Percentiles rank a stretch among this genome's conserved stretches.
phyloP scores from a whole-genome alignment of 1,284 basidiomycete species.

The Ceratorhiza oryzae-sativae region DNA sequence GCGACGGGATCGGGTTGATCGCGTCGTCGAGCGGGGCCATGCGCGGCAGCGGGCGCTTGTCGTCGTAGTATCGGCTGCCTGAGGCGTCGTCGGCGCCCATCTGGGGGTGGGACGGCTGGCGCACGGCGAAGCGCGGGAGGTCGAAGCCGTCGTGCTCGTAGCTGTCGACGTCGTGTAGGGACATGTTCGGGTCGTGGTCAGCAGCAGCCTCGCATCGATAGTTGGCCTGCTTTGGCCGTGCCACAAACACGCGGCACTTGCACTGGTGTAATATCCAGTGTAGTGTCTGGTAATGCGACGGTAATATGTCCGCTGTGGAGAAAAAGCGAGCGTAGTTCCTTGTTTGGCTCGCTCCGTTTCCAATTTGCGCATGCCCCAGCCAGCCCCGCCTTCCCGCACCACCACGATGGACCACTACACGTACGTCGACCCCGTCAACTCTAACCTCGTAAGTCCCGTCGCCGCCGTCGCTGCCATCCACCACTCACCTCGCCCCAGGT shows the following conservation, averaged over 20 bases:
- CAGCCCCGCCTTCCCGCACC: neutral
- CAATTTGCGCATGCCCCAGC: neutral
- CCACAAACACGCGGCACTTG: neutral
- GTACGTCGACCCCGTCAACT: conserved; percentile 48
- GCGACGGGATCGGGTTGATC: conserved; percentile 36
- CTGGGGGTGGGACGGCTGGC: conserved; percentile 31
- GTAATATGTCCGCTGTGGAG: too few species aligned
- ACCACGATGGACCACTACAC: conserved; percentile 31
- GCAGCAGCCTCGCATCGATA: neutral
- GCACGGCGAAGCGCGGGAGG: conserved; percentile 63
- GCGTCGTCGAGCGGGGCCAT: conserved; percentile 47
- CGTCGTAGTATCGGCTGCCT: conserved; percentile 57
- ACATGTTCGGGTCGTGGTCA: conserved; percentile 15
- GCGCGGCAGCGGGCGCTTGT: conserved; percentile 50
- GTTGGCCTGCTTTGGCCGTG: neutral
- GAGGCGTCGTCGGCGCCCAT: conserved; percentile 48
- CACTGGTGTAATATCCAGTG: neutral
- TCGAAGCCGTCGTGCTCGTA: conserved; percentile 64
- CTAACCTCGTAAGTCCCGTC: conserved; percentile 47
- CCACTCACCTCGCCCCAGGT: conserved; percentile 54
- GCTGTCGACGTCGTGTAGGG: conserved; percentile 3
- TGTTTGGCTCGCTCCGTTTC: neutral
- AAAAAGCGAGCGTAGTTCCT: neutral
- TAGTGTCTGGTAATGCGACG: too few species aligned
- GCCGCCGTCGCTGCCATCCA: neutral